phyloP scores from a whole-genome alignment of 441 rosid species.

The Breynia disticha region DNA sequence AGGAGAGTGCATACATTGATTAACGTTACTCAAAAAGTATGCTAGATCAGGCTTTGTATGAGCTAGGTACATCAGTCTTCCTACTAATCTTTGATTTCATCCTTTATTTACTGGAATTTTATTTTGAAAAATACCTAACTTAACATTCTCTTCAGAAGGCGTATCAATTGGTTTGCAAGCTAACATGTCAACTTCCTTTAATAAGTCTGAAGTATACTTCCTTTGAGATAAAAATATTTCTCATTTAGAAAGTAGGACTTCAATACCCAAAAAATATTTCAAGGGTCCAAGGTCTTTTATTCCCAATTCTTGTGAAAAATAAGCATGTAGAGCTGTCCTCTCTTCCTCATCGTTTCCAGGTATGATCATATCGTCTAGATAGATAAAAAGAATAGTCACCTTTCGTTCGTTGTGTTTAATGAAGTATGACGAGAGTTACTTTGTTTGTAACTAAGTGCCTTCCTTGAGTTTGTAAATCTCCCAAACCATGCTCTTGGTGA shows the following conservation, averaged over 20 bases:
- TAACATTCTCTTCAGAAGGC: background rate
- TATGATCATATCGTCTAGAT: slow-evolving; percentile 1
- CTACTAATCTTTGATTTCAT: background rate
- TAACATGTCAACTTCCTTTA: background rate
- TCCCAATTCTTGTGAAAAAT: background rate
- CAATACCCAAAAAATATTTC: slow-evolving; percentile 8
- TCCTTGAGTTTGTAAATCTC: background rate
- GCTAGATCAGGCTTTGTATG: slow-evolving; percentile 2
- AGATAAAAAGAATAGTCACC: background rate
- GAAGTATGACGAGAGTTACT: background rate
- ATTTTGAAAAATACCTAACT: background rate
- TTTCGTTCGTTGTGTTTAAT: background rate
- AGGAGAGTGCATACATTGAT: slow-evolving; percentile 3
- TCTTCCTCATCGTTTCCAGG: background rate
- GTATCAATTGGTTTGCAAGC: background rate
- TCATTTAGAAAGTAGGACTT: background rate
- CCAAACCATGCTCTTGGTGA: slow-evolving; percentile 5
- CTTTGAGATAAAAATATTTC: background rate
- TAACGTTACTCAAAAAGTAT: background rate
- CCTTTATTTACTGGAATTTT: background rate
- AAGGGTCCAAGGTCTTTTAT: slow-evolving; percentile 4
- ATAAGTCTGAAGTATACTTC: slow-evolving; percentile 3
- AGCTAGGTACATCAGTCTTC: background rate
- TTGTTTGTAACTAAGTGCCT: background rate
- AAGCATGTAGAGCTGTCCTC: background rate